Evolutionary conservation across 257 asterid genomes (phyloP).

Genomic region (Plantago ovata): DNA sequence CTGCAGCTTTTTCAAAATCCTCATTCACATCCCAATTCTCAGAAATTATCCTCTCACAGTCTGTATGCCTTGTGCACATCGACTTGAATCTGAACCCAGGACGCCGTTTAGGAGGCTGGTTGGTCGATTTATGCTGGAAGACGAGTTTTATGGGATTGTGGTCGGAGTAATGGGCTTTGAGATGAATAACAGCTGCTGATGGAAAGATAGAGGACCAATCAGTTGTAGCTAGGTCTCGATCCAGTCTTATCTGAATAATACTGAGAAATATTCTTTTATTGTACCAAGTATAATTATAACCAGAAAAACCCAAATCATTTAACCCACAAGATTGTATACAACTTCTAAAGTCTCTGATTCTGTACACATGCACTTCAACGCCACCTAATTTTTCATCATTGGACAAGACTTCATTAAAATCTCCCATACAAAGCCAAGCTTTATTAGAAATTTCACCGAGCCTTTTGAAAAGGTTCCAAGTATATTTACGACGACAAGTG

Average conservation of each 20-base stretch:
- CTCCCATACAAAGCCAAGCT: too few species aligned
- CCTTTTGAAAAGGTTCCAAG: neutral
- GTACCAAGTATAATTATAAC: too few species aligned
- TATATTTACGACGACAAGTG: neutral
- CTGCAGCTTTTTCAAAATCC: neutral
- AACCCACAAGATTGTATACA: too few species aligned
- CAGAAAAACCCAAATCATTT: too few species aligned
- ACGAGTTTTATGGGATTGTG: neutral
- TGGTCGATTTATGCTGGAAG: too few species aligned
- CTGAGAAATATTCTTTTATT: too few species aligned
- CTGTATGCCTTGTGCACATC: neutral
- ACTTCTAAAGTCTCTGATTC: too few species aligned
- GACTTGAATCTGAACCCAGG: too few species aligned
- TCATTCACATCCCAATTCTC: neutral
- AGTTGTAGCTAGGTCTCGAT: neutral
- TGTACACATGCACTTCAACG: too few species aligned
- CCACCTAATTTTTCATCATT: too few species aligned
- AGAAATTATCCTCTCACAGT: neutral
- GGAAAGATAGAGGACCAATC: neutral
- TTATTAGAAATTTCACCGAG: neutral
- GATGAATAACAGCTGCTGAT: neutral
- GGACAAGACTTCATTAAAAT: too few species aligned
- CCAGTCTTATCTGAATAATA: neutral
- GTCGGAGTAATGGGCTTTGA: neutral
- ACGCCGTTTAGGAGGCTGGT: too few species aligned